These are phyloP conservation scores for Trichoderma sp. DNA, from an alignment of 2,329 filamentous ascomycete species.

Conservation along the genomic window DNA sequence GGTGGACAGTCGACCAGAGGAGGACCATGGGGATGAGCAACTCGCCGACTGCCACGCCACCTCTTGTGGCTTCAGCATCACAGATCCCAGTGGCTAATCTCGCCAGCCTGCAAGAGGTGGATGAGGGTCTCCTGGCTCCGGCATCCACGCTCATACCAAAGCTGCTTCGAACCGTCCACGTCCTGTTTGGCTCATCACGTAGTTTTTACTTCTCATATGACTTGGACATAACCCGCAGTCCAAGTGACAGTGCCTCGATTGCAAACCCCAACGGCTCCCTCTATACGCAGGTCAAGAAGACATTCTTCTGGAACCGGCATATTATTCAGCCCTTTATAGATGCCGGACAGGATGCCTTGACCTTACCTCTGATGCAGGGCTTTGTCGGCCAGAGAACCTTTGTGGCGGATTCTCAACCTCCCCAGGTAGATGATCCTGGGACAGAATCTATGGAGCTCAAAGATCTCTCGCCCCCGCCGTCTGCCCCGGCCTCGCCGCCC, in stretches of 20 bases:
- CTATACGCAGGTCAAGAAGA: constrained; percentile 67
- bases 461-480: constrained; percentile 35
- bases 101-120: constrained; percentile 41
- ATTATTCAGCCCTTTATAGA: constrained; percentile 71
- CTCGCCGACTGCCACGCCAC: constrained; percentile 26
- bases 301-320: constrained; percentile 89
- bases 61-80: constrained; percentile 21
- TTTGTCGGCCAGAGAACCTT: constrained; percentile 88
- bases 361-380: constrained; percentile 85
- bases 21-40: constrained; percentile 66
- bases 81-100: constrained; percentile 26
- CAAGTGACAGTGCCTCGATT: constrained; percentile 36
- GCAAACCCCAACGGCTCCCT: constrained; percentile 49
- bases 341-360: constrained; percentile 65
- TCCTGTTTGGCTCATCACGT: constrained; percentile 75
- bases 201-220: constrained; percentile 98
- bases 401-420: constrained; percentile 61
- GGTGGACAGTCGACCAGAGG: constrained; percentile 71
- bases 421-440: constrained; percentile 48
- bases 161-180: constrained; percentile 74
- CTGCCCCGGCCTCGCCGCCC: constrained; percentile 27
- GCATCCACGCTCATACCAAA: constrained; percentile 68
- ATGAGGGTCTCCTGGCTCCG: constrained; percentile 20
- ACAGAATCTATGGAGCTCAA: constrained; percentile 48
- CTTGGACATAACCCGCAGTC: constrained; percentile 76